These are phyloP conservation scores for Theileria equi DNA, from an alignment of 169 alveolate species.

Conservation along the genomic window DNA sequence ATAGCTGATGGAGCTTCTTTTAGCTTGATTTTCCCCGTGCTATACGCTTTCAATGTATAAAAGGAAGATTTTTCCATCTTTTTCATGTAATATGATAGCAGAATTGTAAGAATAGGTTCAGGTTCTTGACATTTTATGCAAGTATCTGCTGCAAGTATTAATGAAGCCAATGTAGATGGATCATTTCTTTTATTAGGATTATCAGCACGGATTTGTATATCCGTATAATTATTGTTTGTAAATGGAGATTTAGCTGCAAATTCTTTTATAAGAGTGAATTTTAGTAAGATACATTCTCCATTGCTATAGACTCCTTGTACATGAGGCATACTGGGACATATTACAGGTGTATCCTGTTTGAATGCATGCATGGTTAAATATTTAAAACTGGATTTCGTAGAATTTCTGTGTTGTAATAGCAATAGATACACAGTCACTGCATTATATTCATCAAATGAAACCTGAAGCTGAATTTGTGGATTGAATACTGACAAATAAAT, in stretches of 20 bases:
- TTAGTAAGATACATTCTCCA: conserved; percentile 78
- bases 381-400: conserved; percentile 60
- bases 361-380: conserved; percentile 76
- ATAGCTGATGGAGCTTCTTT: conserved; percentile 8
- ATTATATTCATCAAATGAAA: conserved; percentile 38
- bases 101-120: conserved; percentile 4
- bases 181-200: too few relatives aligned
- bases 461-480: conserved; percentile 71
- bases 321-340: conserved; percentile 75
- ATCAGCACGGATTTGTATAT: too few relatives aligned
- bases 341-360: conserved; percentile 60
- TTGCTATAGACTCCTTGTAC: conserved; percentile 79
- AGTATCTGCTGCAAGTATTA: neutral
- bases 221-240: too few relatives aligned
- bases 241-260: neutral
- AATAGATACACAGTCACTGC: conserved; percentile 73
- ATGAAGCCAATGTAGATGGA: conserved; percentile 13
- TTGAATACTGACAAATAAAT: conserved; percentile 78
- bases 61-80: conserved; percentile 1
- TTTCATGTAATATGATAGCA: conserved; percentile 16
- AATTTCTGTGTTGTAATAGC: conserved; percentile 68
- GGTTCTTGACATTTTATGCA: neutral
- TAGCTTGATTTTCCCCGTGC: conserved; percentile 6
- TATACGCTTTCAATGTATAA: conserved; percentile 17
- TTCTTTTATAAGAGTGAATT: conserved; percentile 28